Evolutionary conservation across 2,329 filamentous ascomycete species (phyloP), one percentile per base, ranked within the genome.

Genomic region (Mycocentrospora acerina): DNA sequence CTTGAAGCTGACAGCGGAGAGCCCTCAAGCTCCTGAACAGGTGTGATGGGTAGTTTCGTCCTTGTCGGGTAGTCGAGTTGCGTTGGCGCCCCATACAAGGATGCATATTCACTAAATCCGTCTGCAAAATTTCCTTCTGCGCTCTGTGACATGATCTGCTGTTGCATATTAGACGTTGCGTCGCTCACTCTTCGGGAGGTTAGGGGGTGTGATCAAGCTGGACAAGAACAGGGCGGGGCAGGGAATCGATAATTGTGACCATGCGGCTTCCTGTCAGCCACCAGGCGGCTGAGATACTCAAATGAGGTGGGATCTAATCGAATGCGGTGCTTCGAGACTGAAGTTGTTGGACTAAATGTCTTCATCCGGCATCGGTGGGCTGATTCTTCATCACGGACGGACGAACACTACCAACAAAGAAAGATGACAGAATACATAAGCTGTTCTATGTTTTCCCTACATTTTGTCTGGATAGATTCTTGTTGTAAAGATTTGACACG

Each of bases 131-230:
- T 13, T 24, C 24, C 24, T 32, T 37, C 34, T 25, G 22, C 4
- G 17, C 37, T 17, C 13, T 28, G 37, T 15, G 19, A 10, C n/a
- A 31, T 12, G 7, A 17, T 27, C 17, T 19, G 24, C 6, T 36
- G 36, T 26, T 36, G 41, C 36, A 44, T 44, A 16, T 36, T 25
- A 13, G 24, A 26, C 28, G 32, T 44, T 16, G 29, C 15, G 19
- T 24, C 19, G 22, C 14, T 25, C 32, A 17, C 24, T 29, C 17
- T 29, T 26, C 25, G 26, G 19, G 29, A 33, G 17, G 14, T 9
- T 32, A 26, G 41, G 32, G 24, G 16, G 32, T 22, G 18, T 19
- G 32, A 24, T 29, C 41, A 30, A 29, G 22, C 18, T 33, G 32
- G 15, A n/a, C n/a, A 14, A 29, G 36, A 26, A 28, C 27, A 26